These are phyloP conservation scores for Phytophthora ohioensis DNA, from an alignment of 352 stramenopile genomes.

Conservation along the genomic window DNA sequence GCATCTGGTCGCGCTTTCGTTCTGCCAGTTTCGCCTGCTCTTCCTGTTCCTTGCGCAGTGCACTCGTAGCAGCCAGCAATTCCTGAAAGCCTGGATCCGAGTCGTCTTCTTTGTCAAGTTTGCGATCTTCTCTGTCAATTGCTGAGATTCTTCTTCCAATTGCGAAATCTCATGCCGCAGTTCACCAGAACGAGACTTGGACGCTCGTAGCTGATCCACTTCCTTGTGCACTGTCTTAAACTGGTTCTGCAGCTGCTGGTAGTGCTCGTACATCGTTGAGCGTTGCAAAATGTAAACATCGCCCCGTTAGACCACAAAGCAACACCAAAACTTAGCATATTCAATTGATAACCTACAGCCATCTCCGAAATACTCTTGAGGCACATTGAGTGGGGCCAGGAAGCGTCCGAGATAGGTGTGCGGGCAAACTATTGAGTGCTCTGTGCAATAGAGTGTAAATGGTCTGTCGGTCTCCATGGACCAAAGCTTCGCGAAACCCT, in stretches of 20 bases:
- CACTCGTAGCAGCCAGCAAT: conserved; percentile 90
- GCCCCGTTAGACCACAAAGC: not conserved
- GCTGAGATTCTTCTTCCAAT: conserved; percentile 91
- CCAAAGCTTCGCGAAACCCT: conserved; percentile 82
- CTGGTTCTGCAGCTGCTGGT: conserved; percentile 94
- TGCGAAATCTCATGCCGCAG: conserved; percentile 92
- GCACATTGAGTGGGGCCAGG: conserved; percentile 94
- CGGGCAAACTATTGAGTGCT: conserved; percentile 86
- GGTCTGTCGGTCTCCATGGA: conserved; percentile 84
- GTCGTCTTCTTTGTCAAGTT: conserved; percentile 91
- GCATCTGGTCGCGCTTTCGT: conserved; percentile 90
- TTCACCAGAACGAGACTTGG: conserved; percentile 84
- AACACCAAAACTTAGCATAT: not conserved
- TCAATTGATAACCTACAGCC: conserved; percentile 56
- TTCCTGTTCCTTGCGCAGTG: conserved; percentile 94
- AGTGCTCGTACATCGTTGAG: conserved; percentile 90
- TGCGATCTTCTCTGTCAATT: conserved; percentile 92
- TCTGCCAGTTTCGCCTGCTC: conserved; percentile 93
- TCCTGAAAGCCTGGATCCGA: conserved; percentile 78
- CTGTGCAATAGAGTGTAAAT: conserved; percentile 95
- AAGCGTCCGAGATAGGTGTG: conserved; percentile 94
- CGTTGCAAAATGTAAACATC: conserved; percentile 28
- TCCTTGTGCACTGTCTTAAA: conserved; percentile 94
- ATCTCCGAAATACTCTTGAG: conserved; percentile 93
- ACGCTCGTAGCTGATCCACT: conserved; percentile 83